Conservation (phyloP, 164 flowering plant genomes). For the Paratinospora sagittata region DNA sequence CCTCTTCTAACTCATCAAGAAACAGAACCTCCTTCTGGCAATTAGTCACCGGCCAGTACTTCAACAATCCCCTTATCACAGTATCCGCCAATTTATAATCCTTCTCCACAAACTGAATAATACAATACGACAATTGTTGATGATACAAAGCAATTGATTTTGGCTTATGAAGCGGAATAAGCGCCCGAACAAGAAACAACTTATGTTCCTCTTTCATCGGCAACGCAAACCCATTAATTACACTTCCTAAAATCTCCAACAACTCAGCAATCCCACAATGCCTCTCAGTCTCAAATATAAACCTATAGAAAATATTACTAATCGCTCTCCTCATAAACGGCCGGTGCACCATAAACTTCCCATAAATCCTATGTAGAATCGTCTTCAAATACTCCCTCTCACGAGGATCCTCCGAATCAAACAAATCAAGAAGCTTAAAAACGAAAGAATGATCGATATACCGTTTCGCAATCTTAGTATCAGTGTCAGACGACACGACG, state of each 20-base stretch:
- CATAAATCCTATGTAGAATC: conserved; percentile 46
- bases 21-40: conserved; percentile 47
- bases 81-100: conserved; percentile 41
- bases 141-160: conserved; percentile 36
- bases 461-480: conserved; percentile 46
- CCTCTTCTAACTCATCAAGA: conserved; percentile 49
- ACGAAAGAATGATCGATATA: conserved; percentile 48
- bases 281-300: conserved; percentile 50
- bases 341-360: conserved; percentile 51
- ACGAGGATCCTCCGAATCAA: conserved; percentile 53
- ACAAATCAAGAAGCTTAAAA: conserved; percentile 37
- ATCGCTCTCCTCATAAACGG: conserved; percentile 48
- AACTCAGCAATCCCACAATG: conserved; percentile 47
- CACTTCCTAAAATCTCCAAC: conserved; percentile 51
- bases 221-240: conserved; percentile 49
- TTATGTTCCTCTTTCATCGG: conserved; percentile 58
- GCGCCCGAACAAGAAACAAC: conserved; percentile 46
- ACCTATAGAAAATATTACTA: conserved; percentile 44
- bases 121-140: conserved; percentile 48
- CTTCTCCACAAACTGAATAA: conserved; percentile 45
- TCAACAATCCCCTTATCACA: conserved; percentile 45
- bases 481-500: conserved; percentile 40
- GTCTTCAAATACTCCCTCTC: conserved; percentile 52
- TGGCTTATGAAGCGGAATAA: conserved; percentile 52
- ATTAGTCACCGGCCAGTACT: conserved; percentile 50